These are phyloP conservation scores for Candida glucosophila DNA, from an alignment of 1,139 yeast species.

Conservation along the genomic window DNA sequence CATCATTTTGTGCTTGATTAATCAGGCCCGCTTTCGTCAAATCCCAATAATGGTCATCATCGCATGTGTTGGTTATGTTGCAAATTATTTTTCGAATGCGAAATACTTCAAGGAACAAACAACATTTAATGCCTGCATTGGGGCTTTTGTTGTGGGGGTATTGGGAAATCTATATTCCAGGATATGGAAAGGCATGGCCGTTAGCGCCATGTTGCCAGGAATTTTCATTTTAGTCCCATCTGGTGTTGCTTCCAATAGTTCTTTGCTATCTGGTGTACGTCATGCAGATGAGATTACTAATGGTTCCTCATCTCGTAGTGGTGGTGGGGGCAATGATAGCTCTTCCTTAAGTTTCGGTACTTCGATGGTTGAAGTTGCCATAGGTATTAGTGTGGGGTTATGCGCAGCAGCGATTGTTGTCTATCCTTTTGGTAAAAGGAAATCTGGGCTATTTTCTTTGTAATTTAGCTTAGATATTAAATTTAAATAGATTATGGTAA, in stretches of 20 bases:
- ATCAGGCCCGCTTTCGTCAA: slow-evolving; percentile 76
- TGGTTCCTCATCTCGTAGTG: slow-evolving; percentile 16
- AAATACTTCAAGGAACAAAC: slow-evolving; percentile 62
- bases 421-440: slow-evolving; percentile 84
- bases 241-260: slow-evolving; percentile 85
- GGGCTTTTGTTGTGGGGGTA: slow-evolving; percentile 87
- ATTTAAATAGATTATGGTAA: too few species aligned
- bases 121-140: slow-evolving; percentile 81
- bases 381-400: slow-evolving; percentile 89
- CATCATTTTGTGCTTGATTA: slow-evolving; percentile 63
- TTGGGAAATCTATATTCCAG: slow-evolving; percentile 84
- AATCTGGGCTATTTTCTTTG: slow-evolving; percentile 80
- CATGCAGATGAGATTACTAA: slow-evolving; percentile 67
- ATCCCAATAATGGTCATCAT: slow-evolving; percentile 75
- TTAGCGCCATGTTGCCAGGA: slow-evolving; percentile 92
- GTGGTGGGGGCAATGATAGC: slow-evolving; percentile 15
- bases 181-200: slow-evolving; percentile 87
- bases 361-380: slow-evolving; percentile 85
- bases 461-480: too few species aligned
- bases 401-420: slow-evolving; percentile 86
- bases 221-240: slow-evolving; percentile 92
- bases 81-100: slow-evolving; percentile 79
- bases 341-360: slow-evolving; percentile 58
- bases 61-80: slow-evolving; percentile 73
- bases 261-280: slow-evolving; percentile 69